A percentile compares a stretch with the other conserved stretches of the same genome.
Conservation (phyloP, 495 filamentous ascomycete genomes). For the Tuber magnatum region DNA sequence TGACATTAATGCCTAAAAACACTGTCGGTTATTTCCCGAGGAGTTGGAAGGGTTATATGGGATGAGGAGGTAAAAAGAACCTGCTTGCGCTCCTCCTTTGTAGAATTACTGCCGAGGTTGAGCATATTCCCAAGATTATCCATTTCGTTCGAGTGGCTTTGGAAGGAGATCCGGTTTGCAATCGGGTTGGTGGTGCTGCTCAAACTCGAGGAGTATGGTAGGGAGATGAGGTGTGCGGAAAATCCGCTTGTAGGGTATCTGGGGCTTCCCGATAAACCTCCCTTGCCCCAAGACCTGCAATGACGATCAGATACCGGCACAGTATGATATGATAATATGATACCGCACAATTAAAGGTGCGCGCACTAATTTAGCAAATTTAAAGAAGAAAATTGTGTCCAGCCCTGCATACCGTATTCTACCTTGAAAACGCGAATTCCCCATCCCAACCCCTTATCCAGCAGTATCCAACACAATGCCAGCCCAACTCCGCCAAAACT, state of each 20-base stretch:
- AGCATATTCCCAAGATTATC: conserved; percentile 20
- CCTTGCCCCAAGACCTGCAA: not conserved
- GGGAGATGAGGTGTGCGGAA: conserved; percentile 22
- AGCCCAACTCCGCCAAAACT: not conserved
- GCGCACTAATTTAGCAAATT: too few relatives aligned
- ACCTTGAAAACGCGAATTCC: not conserved
- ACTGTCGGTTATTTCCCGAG: not conserved
- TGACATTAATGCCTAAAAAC: conserved; percentile 30
- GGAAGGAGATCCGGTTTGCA: not conserved
- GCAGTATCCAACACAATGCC: not conserved
- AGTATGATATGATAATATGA: too few relatives aligned
- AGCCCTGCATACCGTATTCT: not conserved
- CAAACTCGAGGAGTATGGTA: conserved; percentile 6
- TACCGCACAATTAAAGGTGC: too few relatives aligned
- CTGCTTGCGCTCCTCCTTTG: conserved; percentile 38
- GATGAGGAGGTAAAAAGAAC: conserved; percentile 1
- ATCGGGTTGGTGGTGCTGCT: conserved; percentile 1
- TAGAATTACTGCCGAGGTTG: conserved; percentile 16
- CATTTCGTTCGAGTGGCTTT: conserved; percentile 20
- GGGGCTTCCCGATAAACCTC: not conserved
- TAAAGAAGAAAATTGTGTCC: not conserved
- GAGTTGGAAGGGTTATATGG: not conserved
- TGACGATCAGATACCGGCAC: not conserved
- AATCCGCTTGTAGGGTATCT: not conserved
- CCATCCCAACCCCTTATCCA: not conserved